phyloP scores from a whole-genome alignment of 495 filamentous ascomycete genomes.

The Hyaloscypha finlandica region DNA sequence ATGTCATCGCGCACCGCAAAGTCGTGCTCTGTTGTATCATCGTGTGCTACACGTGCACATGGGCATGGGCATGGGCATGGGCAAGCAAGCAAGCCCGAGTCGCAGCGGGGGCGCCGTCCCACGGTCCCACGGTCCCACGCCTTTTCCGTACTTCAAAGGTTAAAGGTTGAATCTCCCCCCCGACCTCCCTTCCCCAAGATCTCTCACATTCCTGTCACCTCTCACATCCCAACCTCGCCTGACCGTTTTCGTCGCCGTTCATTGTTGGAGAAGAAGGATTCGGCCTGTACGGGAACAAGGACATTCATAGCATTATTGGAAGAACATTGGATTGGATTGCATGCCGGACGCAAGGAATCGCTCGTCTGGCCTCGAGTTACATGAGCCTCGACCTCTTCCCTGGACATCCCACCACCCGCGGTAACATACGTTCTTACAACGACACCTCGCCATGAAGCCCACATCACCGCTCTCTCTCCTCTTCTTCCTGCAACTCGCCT shows the following conservation, averaged over 20 bases:
- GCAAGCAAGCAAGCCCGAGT: not conserved
- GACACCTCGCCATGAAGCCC: conserved; percentile 24
- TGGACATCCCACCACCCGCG: not conserved
- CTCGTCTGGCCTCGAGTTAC: not conserved
- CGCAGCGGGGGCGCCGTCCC: not conserved
- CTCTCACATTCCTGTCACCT: not conserved
- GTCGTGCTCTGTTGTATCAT: conserved; percentile 3
- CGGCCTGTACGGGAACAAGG: not conserved
- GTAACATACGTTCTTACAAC: not conserved
- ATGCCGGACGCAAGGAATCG: not conserved
- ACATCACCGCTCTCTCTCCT: conserved; percentile 27
- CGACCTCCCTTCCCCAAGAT: not conserved
- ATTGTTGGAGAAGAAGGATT: not conserved
- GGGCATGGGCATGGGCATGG: conserved; percentile 1
- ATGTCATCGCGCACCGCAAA: not conserved
- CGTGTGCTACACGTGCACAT: not conserved
- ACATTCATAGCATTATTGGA: not conserved
- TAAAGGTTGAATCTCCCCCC: not conserved
- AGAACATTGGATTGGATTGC: not conserved
- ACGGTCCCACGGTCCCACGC: not conserved
- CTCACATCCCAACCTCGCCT: not conserved
- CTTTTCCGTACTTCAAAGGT: not conserved
- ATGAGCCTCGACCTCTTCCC: not conserved
- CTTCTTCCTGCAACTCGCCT: conserved; percentile 26
- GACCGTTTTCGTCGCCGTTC: not conserved